Evolutionary conservation across 768 basidiomycete species (phyloP).

Genomic region (Tubosaeta sp.): DNA sequence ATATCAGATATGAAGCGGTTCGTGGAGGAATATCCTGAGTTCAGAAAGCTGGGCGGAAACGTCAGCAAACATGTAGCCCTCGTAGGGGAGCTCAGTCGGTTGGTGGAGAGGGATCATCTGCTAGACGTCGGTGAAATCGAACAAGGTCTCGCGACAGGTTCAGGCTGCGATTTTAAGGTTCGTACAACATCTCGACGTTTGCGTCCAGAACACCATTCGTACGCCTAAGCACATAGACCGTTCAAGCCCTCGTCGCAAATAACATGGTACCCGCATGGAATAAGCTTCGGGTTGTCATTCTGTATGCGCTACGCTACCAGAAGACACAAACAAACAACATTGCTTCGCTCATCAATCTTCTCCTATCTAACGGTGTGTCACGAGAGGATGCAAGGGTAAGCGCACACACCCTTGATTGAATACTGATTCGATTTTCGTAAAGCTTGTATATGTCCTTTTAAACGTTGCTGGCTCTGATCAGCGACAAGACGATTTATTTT

Average conservation of each 20-base stretch:
- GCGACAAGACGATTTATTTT: constrained; percentile 95
- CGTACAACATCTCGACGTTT: constrained; percentile 13
- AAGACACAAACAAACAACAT: constrained; percentile 83
- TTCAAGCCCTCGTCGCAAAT: constrained; percentile 74
- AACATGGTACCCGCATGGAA: constrained; percentile 65
- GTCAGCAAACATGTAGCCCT: constrained; percentile 98
- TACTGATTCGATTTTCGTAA: constrained; percentile 12
- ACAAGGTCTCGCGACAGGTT: constrained; percentile 90
- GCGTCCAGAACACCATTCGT: neutral
- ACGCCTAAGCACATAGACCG: constrained; percentile 46
- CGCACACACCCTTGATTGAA: constrained; percentile 3
- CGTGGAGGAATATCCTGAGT: constrained; percentile 98
- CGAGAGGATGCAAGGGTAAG: constrained; percentile 70
- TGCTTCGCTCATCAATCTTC: constrained; percentile 66
- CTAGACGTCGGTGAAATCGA: constrained; percentile 92
- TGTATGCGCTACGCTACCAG: constrained; percentile 94
- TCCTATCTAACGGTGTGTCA: constrained; percentile 71
- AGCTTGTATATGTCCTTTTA: constrained; percentile 91
- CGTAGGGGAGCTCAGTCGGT: constrained; percentile 90
- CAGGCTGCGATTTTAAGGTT: constrained; percentile 86
- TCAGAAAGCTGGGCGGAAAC: constrained; percentile 92
- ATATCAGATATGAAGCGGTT: constrained; percentile 96
- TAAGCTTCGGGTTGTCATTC: constrained; percentile 85
- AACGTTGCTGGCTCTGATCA: constrained; percentile 95
- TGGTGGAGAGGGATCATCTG: constrained; percentile 82